Conservation (phyloP, 2,329 filamentous ascomycete genomes). For the Scytalidium lignicola region DNA sequence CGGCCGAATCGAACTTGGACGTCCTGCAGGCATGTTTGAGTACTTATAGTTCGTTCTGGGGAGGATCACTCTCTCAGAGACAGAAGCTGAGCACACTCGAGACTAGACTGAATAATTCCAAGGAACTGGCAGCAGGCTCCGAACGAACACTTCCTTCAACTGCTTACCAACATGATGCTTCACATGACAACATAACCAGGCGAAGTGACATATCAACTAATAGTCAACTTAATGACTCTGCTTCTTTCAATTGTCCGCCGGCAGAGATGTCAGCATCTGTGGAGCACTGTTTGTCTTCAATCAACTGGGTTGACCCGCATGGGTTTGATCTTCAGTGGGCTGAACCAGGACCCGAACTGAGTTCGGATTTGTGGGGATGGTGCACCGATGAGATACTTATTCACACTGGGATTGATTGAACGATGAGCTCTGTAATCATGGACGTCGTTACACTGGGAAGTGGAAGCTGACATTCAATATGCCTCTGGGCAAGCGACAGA, state of each 20-base stretch:
- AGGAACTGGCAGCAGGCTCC: neutral
- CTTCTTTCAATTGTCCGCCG: neutral
- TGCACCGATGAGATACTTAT: neutral
- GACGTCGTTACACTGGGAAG: too few species aligned
- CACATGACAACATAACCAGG: neutral
- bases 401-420: too few species aligned
- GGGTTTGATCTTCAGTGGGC: neutral
- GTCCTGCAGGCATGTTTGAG: constrained; percentile 1
- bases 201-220: neutral
- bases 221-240: neutral
- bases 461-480: too few species aligned
- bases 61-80: neutral
- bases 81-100: constrained; percentile 7
- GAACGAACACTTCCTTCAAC: neutral
- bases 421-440: too few species aligned
- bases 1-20: constrained; percentile 1
- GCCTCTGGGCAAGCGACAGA: too few species aligned
- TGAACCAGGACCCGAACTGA: neutral
- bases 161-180: neutral
- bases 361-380: neutral
- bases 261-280: neutral
- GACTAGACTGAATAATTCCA: constrained; percentile 1
- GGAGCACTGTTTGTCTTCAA: neutral
- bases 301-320: neutral
- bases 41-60: constrained; percentile 5